Base-by-base conservation (phyloP, 2,329 filamentous ascomycete genomes). In the Chalaropsis thielavioides region DNA sequence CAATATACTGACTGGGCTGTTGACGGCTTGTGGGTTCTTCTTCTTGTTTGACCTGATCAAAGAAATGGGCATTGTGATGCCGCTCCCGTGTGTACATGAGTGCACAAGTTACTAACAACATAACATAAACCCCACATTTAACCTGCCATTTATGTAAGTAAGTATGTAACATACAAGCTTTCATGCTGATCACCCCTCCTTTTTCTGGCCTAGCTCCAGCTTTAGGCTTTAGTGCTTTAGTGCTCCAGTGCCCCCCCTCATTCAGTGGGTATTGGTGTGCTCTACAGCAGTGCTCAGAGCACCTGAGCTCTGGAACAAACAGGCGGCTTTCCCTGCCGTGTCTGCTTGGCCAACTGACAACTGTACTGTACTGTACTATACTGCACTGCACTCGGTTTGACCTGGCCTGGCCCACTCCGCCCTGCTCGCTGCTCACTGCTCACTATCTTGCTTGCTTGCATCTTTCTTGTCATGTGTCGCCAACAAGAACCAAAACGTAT, bases 401-500 rank as follows among this genome's bases (percentile, higher is more conserved):
- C 17, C 46, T 27, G 22, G 46, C 19, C 19, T 51, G 46, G 46
- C 46, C 46, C 46, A 51, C 46, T 51, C 46, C 46, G 24, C 46
- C 24, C 11, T n/a, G n/a, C n/a, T 10, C 46, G 13, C 31, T 31
- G 31, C 31, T 31, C 46, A 8, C 35, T 51, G 35, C 35, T 51
- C 22, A 24, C 22, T 27, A 51, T 58, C 54, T 58, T 58, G 54
- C 24, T 17, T 44, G 11, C 43, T n/a, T 58, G 24, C 59, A 44
- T 40, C 63, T 51, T 54, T 61, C 58, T 54, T 61, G 38, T 43
- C 54, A 38, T 58, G 54, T 35, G 54, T 58, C 54, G 54, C 54
- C 54, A 58, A 64, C 44, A 49, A 63, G 27, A 67, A 38, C 22
- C 56, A 51, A 61, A 65, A 62, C 59, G 54, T 58, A 58, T 58